phyloP scores from a whole-genome alignment of 768 basidiomycete species.

The Boletus eberwhitei region DNA sequence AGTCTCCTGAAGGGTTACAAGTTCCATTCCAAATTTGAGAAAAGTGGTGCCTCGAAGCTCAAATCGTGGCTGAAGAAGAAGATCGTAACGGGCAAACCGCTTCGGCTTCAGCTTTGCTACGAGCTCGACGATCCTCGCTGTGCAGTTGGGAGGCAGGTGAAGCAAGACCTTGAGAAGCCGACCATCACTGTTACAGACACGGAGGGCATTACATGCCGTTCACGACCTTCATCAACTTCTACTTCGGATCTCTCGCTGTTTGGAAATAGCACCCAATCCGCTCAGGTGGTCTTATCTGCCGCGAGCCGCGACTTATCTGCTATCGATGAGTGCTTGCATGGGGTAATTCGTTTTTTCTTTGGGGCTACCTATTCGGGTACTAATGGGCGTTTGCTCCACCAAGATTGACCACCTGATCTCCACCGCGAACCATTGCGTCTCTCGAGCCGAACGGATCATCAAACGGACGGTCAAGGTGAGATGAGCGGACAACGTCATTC shows the following conservation, averaged over 20 bases:
- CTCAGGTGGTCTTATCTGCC: conserved; percentile 48
- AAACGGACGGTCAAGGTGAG: conserved; percentile 54
- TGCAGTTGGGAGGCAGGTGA: conserved; percentile 38
- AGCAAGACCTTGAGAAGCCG: conserved; percentile 20
- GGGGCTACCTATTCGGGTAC: conserved; percentile 4
- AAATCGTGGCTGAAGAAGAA: conserved; percentile 67
- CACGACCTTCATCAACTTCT: conserved; percentile 4
- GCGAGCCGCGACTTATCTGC: conserved; percentile 54
- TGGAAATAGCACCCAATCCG: conserved; percentile 40
- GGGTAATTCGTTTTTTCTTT: conserved; percentile 40
- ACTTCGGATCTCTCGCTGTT: conserved; percentile 20
- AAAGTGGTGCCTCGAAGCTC: conserved; percentile 45
- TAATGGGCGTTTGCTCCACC: background rate
- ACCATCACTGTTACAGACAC: conserved; percentile 23
- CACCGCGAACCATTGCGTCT: conserved; percentile 52
- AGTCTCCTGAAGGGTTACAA: conserved; percentile 43
- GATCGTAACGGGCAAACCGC: conserved; percentile 39
- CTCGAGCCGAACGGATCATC: conserved; percentile 54
- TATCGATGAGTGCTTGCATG: conserved; percentile 51
- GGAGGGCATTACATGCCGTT: conserved; percentile 19
- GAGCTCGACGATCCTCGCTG: conserved; percentile 41
- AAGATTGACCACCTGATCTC: conserved; percentile 58
- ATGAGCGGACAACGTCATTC: background rate
- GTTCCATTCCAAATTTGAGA: conserved; percentile 31
- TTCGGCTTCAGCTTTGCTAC: conserved; percentile 37